Conservation (phyloP, 129 eudicot species). For the Gnaphalium uliginosum region DNA sequence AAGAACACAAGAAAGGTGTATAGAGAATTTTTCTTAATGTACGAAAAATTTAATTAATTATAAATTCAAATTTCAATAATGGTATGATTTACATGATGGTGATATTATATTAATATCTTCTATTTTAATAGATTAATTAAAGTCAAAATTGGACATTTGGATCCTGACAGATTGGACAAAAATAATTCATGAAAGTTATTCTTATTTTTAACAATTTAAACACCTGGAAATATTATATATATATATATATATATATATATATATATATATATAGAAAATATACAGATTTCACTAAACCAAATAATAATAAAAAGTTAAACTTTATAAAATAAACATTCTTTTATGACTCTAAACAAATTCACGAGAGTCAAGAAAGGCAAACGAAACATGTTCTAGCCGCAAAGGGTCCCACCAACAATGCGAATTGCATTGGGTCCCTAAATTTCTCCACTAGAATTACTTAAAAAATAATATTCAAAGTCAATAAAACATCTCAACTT, state of each 20-base stretch:
- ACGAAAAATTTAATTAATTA: no score
- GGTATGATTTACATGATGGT: not conserved
- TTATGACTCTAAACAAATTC: not conserved
- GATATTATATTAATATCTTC: not conserved
- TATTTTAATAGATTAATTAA: not conserved
- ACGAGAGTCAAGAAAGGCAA: constrained; percentile 23
- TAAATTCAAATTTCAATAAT: not conserved
- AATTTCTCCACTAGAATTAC: not conserved
- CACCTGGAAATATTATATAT: not conserved
- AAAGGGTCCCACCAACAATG: constrained; percentile 8
- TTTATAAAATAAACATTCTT: not conserved
- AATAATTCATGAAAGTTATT: not conserved
- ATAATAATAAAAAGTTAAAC: not conserved
- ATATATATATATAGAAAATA: not conserved
- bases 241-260: not conserved
- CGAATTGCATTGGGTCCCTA: constrained; percentile 23
- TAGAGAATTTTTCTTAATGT: no score
- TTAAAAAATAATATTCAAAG: not conserved
- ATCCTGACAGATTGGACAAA: not conserved
- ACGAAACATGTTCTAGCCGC: not conserved
- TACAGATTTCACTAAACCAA: not conserved
- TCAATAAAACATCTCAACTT: not conserved
- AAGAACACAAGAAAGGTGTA: no score
- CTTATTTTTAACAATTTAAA: not conserved
- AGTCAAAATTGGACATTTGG: constrained; percentile 19